Evolutionary conservation across 2,329 filamentous ascomycete species (phyloP), one percentile per base, ranked within the genome.

Genomic region (Pseudogymnoascus pannorum): DNA sequence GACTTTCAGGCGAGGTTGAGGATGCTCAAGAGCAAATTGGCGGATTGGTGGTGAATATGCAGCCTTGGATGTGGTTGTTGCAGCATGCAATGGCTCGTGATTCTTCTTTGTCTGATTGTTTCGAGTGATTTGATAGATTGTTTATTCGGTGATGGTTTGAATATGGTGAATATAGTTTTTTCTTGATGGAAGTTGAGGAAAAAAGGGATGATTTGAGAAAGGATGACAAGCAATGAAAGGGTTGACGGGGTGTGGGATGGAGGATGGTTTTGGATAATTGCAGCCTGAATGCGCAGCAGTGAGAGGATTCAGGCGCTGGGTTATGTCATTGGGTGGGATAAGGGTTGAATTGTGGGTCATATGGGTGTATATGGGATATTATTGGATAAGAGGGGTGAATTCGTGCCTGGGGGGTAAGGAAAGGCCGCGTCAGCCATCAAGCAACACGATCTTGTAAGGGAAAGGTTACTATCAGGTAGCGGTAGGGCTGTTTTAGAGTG

Each of bases 401-500:
- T 35, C n/a, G 42, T 48, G 42, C 42, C 42, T 48, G 42, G 22
- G 42, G 42, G 33, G 33, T 5, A 9, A 16, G 7, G n/a, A 51
- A 51, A 51, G 44, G 44, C 44, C 44, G 44, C 44, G 44, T 51
- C 44, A 51, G 44, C 44, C 44, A 44, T 5, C 44, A 51, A 5
- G 2, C n/a, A 51, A 24, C 24, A 29, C 24, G 24, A 29, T 51
- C 14, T 48, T 5, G 9, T 9, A 7, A 14, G 3, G 11, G 44
- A 24, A 18, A 18, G 8, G 44, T 54, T 3, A 14, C 42, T 20
- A 4, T 5, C 5, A 54, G 12, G 44, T 54, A 54, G 24, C 44
- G 44, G 24, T 54, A 54, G 24, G 44, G 44, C 44, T 54, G 44
- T 54, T 54, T 54, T 54, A 54, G 44, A 54, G 44, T 54, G 44